Conservation (phyloP, 202 grass and related monocot genomes). For the Brachypodium distachyon region DNA sequence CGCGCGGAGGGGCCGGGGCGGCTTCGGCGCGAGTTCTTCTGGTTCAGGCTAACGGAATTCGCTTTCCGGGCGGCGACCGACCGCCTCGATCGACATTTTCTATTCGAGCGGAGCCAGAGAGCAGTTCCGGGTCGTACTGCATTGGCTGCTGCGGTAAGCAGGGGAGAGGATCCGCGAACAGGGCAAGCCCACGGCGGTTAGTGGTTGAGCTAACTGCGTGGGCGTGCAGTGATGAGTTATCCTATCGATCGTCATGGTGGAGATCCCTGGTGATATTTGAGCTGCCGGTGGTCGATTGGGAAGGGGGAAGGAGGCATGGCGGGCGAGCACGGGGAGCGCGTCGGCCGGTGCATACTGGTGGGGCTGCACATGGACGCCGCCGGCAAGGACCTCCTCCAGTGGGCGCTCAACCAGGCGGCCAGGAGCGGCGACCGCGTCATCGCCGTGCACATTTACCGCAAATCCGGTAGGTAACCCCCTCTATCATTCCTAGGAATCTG, state of each 20-base stretch:
- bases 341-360: conserved; percentile 69
- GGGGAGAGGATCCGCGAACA: not conserved
- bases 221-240: not conserved
- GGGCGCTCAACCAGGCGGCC: conserved; percentile 46
- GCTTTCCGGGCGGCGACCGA: conserved; percentile 27
- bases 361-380: conserved; percentile 77
- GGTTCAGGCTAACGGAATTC: conserved; percentile 34
- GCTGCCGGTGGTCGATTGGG: not conserved
- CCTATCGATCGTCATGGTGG: not conserved
- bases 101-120: conserved; percentile 13
- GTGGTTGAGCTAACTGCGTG: conserved; percentile 25
- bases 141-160: conserved; percentile 29
- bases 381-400: conserved; percentile 64
- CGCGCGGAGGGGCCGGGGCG: not conserved
- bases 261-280: not conserved
- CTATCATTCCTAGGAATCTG: not conserved
- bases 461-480: conserved; percentile 41
- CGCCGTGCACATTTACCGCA: conserved; percentile 86
- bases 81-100: conserved; percentile 24
- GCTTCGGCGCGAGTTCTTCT: not conserved
- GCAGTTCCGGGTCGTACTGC: conserved; percentile 35
- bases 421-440: conserved; percentile 70
- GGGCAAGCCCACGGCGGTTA: conserved; percentile 11
- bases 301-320: not conserved
- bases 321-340: conserved; percentile 14